Base-by-base conservation (phyloP, 257 asterid species). In the Euphrasia confusa region DNA sequence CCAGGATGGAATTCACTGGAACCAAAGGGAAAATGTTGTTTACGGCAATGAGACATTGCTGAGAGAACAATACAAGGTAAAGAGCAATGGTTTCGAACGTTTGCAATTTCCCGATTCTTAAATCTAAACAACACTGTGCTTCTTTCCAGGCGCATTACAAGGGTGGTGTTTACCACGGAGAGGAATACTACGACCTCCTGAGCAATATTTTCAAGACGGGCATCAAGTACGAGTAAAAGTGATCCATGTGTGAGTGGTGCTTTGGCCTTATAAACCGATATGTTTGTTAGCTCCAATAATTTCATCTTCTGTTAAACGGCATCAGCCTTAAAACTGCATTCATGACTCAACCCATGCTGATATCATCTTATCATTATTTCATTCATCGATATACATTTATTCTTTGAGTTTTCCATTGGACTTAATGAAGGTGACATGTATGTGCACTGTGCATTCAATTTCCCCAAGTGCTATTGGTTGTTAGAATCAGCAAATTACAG, bases 171-270 rank as follows among this genome's bases (percentile, higher is more conserved):
- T 65, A 32, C 61, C 2, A 3, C 0, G 83, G 76, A 12, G 83
- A 78, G 58, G 5, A 5, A 42, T 30, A 75, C 54, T 80, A 69
- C 53, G 80, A 77, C 11, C 68, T 72, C 75, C 69, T 81, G 74
- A 30, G 80, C 64, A 71, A 67, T 27, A 17, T 81, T 67, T 81
- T 75, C 39, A 80, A 71, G 50, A 69, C 73, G 11, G 83, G 81
- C 52, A 73, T 81, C 58, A 60, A 15, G 15, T 33, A 74, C 26
- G 59, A 37, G 44, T 65, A 53, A 61, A 26, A 54, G 58, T 26
- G 1, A 35, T 15, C 45, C 40, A 13, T 27, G 9, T 30, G 9
- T 0, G 33, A 3, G 5, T 37, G 68, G 54, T 47, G 55, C 70
- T 48, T 13, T 13, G 7, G 49, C 58, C 56, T 58, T 30, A 42